These are phyloP conservation scores for Knufia petricola DNA, from an alignment of 2,329 filamentous ascomycete species.

Conservation along the genomic window DNA sequence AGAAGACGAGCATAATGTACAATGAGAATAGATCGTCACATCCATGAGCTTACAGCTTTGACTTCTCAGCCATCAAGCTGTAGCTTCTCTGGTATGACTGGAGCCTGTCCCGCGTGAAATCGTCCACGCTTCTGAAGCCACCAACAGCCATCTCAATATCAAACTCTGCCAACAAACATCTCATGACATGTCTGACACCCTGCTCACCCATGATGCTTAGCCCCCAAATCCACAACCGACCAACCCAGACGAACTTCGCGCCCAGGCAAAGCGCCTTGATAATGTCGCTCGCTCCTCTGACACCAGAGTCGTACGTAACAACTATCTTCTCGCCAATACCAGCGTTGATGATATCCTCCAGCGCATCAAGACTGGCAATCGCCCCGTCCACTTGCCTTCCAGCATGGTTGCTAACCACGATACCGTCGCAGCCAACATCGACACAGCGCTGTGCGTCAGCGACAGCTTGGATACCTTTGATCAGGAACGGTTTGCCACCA, in stretches of 20 bases:
- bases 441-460: conserved; percentile 53
- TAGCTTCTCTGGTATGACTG: conserved; percentile 37
- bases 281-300: conserved; percentile 48
- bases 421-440: conserved; percentile 53
- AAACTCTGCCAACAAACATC: conserved; percentile 51
- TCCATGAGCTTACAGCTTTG: conserved; percentile 21
- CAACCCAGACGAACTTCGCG: conserved; percentile 54
- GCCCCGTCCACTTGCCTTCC: conserved; percentile 56
- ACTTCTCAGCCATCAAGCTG: conserved; percentile 30
- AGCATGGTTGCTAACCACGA: conserved; percentile 63
- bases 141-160: conserved; percentile 53
- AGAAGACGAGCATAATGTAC: neutral
- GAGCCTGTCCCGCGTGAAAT: conserved; percentile 37
- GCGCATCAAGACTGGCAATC: conserved; percentile 48
- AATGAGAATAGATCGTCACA: neutral
- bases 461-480: conserved; percentile 63
- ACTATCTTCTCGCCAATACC: conserved; percentile 40
- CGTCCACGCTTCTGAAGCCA: conserved; percentile 44
- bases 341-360: conserved; percentile 49
- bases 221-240: conserved; percentile 52
- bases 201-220: conserved; percentile 51
- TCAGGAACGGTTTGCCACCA: conserved; percentile 47
- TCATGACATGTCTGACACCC: conserved; percentile 54
- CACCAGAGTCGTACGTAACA: conserved; percentile 53
- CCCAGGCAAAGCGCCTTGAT: conserved; percentile 54